Percentiles rank a stretch among this genome's conserved stretches.
phyloP scores from a whole-genome alignment of 1,284 basidiomycete genomes.

The Papiliotrema flavescens region DNA sequence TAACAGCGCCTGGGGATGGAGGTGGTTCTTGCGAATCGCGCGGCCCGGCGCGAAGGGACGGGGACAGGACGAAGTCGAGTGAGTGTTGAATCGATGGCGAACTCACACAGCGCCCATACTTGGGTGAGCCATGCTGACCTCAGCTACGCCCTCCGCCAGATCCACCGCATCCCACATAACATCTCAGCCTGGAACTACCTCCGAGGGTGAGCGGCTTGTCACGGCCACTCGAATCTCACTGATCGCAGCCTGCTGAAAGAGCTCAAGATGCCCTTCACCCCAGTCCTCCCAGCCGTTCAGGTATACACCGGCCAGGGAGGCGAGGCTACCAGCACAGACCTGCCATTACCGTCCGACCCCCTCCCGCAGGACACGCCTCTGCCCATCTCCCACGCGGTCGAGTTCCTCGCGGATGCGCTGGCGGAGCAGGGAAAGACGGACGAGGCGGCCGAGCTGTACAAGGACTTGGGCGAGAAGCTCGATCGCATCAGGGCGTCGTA shows the following conservation, averaged over 20 bases:
- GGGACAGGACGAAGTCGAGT: constrained; percentile 67
- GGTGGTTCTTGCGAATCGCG: constrained; percentile 86
- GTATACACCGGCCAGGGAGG: constrained; percentile 55
- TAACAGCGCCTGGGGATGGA: constrained; percentile 98
- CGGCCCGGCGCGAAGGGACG: constrained; percentile 56
- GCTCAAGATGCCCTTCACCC: constrained; percentile 54
- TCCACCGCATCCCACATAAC: constrained; percentile 85
- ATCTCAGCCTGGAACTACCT: constrained; percentile 92
- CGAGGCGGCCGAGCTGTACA: constrained; percentile 62
- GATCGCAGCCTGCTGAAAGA: constrained; percentile 58
- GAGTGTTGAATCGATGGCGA: constrained; percentile 46
- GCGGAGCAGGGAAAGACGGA: constrained; percentile 57
- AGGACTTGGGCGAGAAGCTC: constrained; percentile 62
- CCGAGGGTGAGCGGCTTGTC: constrained; percentile 54
- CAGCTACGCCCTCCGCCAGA: constrained; percentile 65
- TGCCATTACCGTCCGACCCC: constrained; percentile 19
- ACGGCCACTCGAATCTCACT: constrained; percentile 40
- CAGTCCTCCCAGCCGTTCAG: constrained; percentile 59
- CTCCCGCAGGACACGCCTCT: constrained; percentile 61
- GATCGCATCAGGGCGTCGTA: constrained; percentile 63
- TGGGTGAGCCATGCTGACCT: constrained; percentile 21
- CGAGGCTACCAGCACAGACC: background rate
- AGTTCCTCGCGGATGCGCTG: constrained; percentile 78
- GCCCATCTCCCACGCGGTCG: constrained; percentile 71
- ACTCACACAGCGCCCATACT: too few relatives aligned